Base-by-base conservation (phyloP, 2,329 filamentous ascomycete genomes). In the Boeremia exigua region DNA sequence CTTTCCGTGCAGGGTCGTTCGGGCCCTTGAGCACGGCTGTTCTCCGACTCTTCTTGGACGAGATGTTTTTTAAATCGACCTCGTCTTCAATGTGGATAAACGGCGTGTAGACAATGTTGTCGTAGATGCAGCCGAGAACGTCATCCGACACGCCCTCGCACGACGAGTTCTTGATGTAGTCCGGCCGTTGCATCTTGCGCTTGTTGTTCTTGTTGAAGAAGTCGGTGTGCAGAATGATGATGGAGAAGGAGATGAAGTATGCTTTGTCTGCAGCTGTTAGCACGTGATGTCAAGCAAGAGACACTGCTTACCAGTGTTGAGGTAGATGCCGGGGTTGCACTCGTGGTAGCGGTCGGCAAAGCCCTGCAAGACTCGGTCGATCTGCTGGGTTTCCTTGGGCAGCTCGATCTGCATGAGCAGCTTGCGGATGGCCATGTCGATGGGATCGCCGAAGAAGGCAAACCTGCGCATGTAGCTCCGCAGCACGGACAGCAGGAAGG, bases 151-250 rank as follows among this genome's bases (percentile, higher is more conserved):
- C 90, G 6, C 92, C 92, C 72, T 98, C 93, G 3, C 91, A 92
- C 19, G 87, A 88, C 0, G 93, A 96, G 73, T 98, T 98, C 76
- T 96, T 97, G 65, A 98, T 83, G 76, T 99, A 99, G 70, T 98
- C 95, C 0, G 84, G 79, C 72, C 96, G 96, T 71, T 96, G 92
- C 95, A 99, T 99, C 77, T 99, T 99, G 75, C 95, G 86, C 79
- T 98, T 98, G 79, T 98, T 98, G 80, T 98, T 99, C 78, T 96
- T 96, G 81, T 99, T 99, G 85, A 98, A 98, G n/a, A 96, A 91
- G 72, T 99, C 95, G 0, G 95, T 98, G 68, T 99, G 95, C 30
- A 99, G 81, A 65, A 99, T 97, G 56, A 99, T 85, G 53, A 99
- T 87, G 2, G 94, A 98, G 72, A 99, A 99, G 14, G 94, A 92